Base-by-base conservation (phyloP, 2,329 filamentous ascomycete species). In the Hysterium pulicare region DNA sequence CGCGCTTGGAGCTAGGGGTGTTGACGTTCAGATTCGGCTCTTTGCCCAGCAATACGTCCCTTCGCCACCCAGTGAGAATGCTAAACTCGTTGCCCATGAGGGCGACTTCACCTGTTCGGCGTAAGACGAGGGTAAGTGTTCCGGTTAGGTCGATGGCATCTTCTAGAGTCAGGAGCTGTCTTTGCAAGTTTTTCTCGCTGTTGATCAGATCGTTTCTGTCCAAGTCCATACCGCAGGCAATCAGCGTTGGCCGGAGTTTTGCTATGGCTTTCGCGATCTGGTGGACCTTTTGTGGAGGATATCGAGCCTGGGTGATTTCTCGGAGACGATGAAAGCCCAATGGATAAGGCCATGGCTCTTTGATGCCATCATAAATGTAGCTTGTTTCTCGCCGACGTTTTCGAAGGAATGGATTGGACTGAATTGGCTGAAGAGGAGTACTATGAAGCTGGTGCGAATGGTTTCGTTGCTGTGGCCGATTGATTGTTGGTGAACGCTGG, bases 161-260 rank as follows among this genome's bases (percentile, higher is more conserved):
- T 61, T 97, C 89, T 58, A 95, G 94, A 62, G 95, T 90, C 59
- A 90, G 89, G 9, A 97, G 75, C 0, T 89, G 94, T 28, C 93
- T 82, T 67, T 98, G 93, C 61, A 97, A 89, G 58, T 87, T 94
- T 69, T 95, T 95, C 66, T 98, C 93, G 86, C 95, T 95, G 66
- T 97, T 96, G 17, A 98, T 83, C 21, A 97, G 74, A 66, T 98
- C 93, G 57, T 93, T 85, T 15, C 84, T 77, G 50, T 89, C 90
- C 47, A 97, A 73, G n/a, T 88, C 90, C 58, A 87, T 87, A 16
- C 88, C 95, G 48, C 89, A 94, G 9, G 90, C 84, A 49, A 97
- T 91, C 62, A 98, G 93, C 0, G 90, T 93, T 2, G 93, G 91
- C 6, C 93, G 84, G 54, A 96, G 95, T 33, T 86, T 89, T 5